Conservation (phyloP, 2,329 filamentous ascomycete genomes). For the Plectosphaerella sp. region DNA sequence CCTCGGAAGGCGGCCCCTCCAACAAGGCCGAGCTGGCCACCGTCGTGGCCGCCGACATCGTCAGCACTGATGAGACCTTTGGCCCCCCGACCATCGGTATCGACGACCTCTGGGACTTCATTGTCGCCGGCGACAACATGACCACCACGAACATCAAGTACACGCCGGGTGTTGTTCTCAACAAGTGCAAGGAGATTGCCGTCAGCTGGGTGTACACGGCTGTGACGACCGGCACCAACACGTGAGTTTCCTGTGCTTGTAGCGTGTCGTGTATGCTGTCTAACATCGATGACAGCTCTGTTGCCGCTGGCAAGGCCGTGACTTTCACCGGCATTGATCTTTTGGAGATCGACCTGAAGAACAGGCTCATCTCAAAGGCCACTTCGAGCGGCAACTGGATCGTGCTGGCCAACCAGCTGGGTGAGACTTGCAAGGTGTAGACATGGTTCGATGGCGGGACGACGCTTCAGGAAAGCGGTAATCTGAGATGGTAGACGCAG, state of each 20-base stretch:
- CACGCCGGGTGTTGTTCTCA: neutral
- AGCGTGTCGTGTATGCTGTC: neutral
- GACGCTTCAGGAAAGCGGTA: too few relatives aligned
- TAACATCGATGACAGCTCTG: too few relatives aligned
- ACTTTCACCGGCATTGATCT: constrained; percentile 6
- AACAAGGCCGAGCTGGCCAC: constrained; percentile 4
- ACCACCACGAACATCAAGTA: constrained; percentile 5
- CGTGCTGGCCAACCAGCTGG: neutral
- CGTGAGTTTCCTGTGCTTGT: neutral
- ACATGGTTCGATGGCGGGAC: too few relatives aligned
- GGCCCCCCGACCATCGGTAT: neutral
- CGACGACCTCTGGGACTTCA: constrained; percentile 3
- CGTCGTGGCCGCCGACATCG: constrained; percentile 1
- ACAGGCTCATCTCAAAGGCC: constrained; percentile 4
- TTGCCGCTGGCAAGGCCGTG: neutral
- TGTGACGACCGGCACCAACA: neutral
- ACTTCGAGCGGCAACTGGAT: constrained; percentile 5
- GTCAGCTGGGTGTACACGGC: constrained; percentile 5
- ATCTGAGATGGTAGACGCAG: too few relatives aligned
- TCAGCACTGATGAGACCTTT: constrained; percentile 7
- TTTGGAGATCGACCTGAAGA: neutral
- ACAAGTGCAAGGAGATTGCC: constrained; percentile 6
- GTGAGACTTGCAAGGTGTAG: neutral
- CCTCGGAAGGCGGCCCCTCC: neutral
- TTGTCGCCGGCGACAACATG: neutral